phyloP scores from a whole-genome alignment of 306 rosid genomes.

The Ormosia semicastrata region DNA sequence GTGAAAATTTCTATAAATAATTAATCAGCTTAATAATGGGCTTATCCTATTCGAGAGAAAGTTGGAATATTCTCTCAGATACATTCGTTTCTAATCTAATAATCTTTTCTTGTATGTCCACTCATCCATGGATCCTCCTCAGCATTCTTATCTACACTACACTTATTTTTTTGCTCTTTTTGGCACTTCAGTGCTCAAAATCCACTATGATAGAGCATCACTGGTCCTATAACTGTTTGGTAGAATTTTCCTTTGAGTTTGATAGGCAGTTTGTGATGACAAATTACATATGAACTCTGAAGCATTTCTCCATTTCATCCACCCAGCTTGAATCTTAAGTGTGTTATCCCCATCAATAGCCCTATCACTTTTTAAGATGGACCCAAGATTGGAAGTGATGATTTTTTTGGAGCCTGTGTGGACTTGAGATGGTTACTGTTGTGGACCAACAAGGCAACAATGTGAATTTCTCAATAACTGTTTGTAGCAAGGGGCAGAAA shows the following conservation, averaged over 20 bases:
- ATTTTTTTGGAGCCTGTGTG: not conserved
- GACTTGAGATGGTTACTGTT: constrained; percentile 8
- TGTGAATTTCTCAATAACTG: not conserved
- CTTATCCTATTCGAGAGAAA: not conserved
- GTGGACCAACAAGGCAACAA: not conserved
- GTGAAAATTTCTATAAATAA: not conserved
- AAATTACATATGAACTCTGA: not conserved
- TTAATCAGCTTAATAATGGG: not conserved
- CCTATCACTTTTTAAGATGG: not conserved
- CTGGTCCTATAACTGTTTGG: not conserved
- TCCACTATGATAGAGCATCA: not conserved
- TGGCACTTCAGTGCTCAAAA: not conserved
- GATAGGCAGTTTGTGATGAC: not conserved
- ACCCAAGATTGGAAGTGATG: constrained; percentile 19
- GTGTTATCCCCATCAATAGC: constrained; percentile 9
- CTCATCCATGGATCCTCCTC: not conserved
- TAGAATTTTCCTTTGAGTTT: not conserved
- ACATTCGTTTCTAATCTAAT: not conserved
- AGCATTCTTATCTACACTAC: not conserved
- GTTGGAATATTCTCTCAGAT: not conserved
- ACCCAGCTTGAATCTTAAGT: not conserved
- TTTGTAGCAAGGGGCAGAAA: constrained; percentile 9
- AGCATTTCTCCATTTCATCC: constrained; percentile 7
- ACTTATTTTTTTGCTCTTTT: not conserved
- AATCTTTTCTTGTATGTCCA: not conserved